A percentile compares a stretch with the other conserved stretches of the same genome.
These are phyloP conservation scores for Tetracladium marchalianum DNA, from an alignment of 495 filamentous ascomycete genomes.

Conservation along the genomic window DNA sequence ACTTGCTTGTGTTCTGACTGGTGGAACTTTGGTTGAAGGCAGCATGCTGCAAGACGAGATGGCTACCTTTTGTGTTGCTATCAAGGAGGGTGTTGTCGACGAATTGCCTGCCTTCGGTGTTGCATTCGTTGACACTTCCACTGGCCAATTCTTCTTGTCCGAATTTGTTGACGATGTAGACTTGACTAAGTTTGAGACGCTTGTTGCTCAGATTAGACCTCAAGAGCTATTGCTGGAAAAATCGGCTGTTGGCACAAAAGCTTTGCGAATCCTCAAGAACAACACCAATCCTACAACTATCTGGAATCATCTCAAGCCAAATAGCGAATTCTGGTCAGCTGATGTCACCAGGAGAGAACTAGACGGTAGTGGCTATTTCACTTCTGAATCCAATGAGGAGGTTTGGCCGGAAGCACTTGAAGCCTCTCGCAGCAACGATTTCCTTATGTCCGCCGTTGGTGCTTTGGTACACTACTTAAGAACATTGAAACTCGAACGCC, in stretches of 20 bases:
- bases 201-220: slow-evolving; percentile 86
- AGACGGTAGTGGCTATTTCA: slow-evolving; percentile 73
- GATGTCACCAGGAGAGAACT: slow-evolving; percentile 75
- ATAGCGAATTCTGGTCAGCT: slow-evolving; percentile 86
- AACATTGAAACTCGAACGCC: slow-evolving; percentile 79
- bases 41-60: slow-evolving; percentile 98
- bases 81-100: slow-evolving; percentile 77
- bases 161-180: slow-evolving; percentile 89
- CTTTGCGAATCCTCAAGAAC: slow-evolving; percentile 90
- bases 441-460: slow-evolving; percentile 88
- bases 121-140: slow-evolving; percentile 91
- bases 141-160: slow-evolving; percentile 86
- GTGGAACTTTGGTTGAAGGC: slow-evolving; percentile 87
- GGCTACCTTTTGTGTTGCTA: slow-evolving; percentile 91
- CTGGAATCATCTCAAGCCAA: slow-evolving; percentile 87
- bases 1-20: slow-evolving; percentile 80
- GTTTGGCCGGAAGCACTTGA: slow-evolving; percentile 74
- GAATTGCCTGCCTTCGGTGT: slow-evolving; percentile 80
- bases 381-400: slow-evolving; percentile 48
- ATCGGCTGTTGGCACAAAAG: slow-evolving; percentile 69
- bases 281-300: slow-evolving; percentile 88
- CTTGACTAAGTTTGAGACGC: slow-evolving; percentile 95
- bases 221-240: slow-evolving; percentile 90
- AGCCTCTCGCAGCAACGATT: slow-evolving; percentile 65
- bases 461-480: slow-evolving; percentile 82